Percentiles rank a stretch among this genome's conserved stretches.
Conservation (phyloP, 2,329 filamentous ascomycete genomes). For the Boeremia lycopersici region DNA sequence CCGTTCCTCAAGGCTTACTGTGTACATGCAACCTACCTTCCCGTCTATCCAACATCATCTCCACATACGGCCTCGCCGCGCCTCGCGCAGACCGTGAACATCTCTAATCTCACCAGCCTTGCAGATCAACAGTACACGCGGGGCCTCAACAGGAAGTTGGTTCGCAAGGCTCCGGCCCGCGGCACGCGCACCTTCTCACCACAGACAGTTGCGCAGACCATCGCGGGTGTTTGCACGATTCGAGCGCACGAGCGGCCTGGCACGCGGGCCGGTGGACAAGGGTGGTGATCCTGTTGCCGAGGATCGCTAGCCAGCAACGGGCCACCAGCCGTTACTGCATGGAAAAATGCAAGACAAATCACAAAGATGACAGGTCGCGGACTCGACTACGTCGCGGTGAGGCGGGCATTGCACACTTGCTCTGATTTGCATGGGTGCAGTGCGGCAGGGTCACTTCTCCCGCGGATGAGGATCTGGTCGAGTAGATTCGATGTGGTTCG, state of each 20-base stretch:
- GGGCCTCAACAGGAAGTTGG: conserved; percentile 5
- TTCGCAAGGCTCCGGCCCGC: conserved; percentile 7
- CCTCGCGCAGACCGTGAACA: neutral
- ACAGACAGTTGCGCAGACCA: neutral
- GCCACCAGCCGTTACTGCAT: conserved; percentile 16
- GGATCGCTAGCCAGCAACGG: conserved; percentile 25
- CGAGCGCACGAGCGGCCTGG: conserved; percentile 9
- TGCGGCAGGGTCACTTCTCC: neutral
- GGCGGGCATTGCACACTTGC: neutral
- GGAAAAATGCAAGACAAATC: conserved; percentile 2
- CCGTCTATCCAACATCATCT: conserved; percentile 1
- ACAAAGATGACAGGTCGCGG: conserved; percentile 5
- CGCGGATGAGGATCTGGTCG: conserved; percentile 8
- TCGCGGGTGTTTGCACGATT: conserved; percentile 2
- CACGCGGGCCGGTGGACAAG: conserved; percentile 22
- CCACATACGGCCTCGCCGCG: conserved; percentile 3
- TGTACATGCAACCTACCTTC: neutral
- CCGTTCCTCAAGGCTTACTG: neutral
- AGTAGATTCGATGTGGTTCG: neutral
- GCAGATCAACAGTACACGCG: conserved; percentile 4
- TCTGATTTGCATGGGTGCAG: neutral
- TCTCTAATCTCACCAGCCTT: conserved; percentile 2
- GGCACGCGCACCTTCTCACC: neutral
- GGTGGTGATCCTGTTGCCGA: conserved; percentile 17
- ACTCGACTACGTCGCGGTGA: conserved; percentile 5